A percentile compares a stretch with the other conserved stretches of the same genome.
Conservation (phyloP, 306 rosid species). For the Benincasa hispida region DNA sequence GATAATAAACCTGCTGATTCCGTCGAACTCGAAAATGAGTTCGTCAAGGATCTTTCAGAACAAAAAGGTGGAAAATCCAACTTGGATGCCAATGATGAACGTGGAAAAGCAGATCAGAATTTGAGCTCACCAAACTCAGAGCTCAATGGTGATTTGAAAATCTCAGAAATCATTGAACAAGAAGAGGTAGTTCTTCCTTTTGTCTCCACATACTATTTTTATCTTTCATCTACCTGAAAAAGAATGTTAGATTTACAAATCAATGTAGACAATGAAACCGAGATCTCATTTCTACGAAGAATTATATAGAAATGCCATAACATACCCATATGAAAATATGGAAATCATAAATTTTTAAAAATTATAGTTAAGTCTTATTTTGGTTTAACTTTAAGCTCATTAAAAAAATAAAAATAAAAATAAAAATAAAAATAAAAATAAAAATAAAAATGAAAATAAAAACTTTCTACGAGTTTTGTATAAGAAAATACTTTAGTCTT, state of each 20-base stretch:
- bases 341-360: neutral
- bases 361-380: neutral
- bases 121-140: neutral
- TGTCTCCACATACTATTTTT: neutral
- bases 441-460: no score
- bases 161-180: neutral
- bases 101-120: neutral
- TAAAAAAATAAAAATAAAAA: no score
- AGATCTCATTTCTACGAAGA: neutral
- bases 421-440: no score
- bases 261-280: neutral
- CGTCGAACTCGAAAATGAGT: neutral
- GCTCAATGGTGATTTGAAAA: neutral
- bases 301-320: neutral
- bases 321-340: neutral
- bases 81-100: neutral
- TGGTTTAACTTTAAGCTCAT: neutral
- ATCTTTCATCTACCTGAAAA: neutral
- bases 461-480: neutral
- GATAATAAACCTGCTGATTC: neutral
- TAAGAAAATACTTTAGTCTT: neutral
- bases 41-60: neutral
- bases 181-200: neutral
- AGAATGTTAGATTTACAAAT: neutral
- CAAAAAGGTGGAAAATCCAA: neutral